A percentile compares a stretch with the other conserved stretches of the same genome.
Conservation (phyloP, 805 yeast genomes). For the Blastobotrys peoriensis region DNA sequence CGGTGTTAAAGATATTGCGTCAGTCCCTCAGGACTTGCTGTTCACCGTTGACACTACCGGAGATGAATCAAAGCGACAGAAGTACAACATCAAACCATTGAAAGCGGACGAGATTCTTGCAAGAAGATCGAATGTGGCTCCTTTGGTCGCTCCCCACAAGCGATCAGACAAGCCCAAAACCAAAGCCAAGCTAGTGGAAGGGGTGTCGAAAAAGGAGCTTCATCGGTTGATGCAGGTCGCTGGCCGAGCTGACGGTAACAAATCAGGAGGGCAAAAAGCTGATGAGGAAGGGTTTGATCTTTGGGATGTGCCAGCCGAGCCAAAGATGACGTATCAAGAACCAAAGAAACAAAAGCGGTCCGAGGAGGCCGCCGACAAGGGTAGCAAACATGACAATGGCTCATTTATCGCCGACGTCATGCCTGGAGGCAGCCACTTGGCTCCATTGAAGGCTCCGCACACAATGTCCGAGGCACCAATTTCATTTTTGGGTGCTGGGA, state of each 20-base stretch:
- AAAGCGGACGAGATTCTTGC: slow-evolving; percentile 68
- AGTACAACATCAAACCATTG: slow-evolving; percentile 39
- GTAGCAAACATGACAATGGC: neutral
- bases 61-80: slow-evolving; percentile 39
- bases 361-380: too few species aligned
- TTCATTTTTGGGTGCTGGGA: slow-evolving; percentile 50
- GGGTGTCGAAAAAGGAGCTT: slow-evolving; percentile 59
- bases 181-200: slow-evolving; percentile 44
- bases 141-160: slow-evolving; percentile 40
- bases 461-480: slow-evolving; percentile 49
- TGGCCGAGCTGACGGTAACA: slow-evolving; percentile 57
- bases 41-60: slow-evolving; percentile 66
- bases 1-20: slow-evolving; percentile 12
- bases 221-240: slow-evolving; percentile 66
- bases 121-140: slow-evolving; percentile 71
- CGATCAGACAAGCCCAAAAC: slow-evolving; percentile 24
- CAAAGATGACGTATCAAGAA: neutral
- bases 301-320: neutral
- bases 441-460: slow-evolving; percentile 29
- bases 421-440: slow-evolving; percentile 21
- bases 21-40: slow-evolving; percentile 36
- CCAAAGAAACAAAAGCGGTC: too few species aligned
- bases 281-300: neutral
- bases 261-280: slow-evolving; percentile 7
- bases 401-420: slow-evolving; percentile 8